Evolutionary conservation across 139 green algal genomes (phyloP).

Genomic region (Trebouxia sp.): DNA sequence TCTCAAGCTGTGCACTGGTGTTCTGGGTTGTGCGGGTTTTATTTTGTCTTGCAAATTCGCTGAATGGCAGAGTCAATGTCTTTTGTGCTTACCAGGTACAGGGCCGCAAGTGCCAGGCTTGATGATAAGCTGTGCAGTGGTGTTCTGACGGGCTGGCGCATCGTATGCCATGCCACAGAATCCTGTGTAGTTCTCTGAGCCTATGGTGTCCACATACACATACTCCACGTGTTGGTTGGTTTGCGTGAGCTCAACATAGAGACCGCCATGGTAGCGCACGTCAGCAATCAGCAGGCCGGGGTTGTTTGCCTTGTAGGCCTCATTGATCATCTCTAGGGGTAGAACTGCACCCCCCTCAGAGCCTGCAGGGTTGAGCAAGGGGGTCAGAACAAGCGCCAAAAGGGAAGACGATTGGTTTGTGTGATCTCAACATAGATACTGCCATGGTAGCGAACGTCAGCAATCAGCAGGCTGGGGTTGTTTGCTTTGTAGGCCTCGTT

Average conservation of each 20-base stretch:
- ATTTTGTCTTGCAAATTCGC: too few relatives aligned
- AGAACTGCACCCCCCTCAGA: not conserved
- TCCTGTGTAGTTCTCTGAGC: not conserved
- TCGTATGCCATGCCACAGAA: not conserved
- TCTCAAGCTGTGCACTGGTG: not conserved
- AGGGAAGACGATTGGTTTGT: not conserved
- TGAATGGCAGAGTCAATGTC: not conserved
- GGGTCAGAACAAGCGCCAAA: not conserved
- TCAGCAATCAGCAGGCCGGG: not conserved
- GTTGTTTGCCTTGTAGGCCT: not conserved
- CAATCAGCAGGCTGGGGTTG: not conserved
- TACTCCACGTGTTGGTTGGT: conserved; percentile 24
- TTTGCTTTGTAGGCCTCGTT: conserved; percentile 3
- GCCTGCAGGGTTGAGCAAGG: too few relatives aligned
- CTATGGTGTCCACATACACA: conserved; percentile 14
- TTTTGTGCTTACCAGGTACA: not conserved
- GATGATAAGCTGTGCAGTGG: not conserved
- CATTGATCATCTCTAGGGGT: conserved; percentile 15
- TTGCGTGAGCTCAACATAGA: conserved; percentile 4
- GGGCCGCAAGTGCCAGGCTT: not conserved
- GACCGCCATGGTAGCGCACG: not conserved
- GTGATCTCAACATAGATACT: not conserved
- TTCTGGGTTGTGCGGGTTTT: too few relatives aligned
- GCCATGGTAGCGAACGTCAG: not conserved
- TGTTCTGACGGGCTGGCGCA: not conserved